Evolutionary conservation across 768 basidiomycete species (phyloP).

Genomic region (Naematelia encephala): DNA sequence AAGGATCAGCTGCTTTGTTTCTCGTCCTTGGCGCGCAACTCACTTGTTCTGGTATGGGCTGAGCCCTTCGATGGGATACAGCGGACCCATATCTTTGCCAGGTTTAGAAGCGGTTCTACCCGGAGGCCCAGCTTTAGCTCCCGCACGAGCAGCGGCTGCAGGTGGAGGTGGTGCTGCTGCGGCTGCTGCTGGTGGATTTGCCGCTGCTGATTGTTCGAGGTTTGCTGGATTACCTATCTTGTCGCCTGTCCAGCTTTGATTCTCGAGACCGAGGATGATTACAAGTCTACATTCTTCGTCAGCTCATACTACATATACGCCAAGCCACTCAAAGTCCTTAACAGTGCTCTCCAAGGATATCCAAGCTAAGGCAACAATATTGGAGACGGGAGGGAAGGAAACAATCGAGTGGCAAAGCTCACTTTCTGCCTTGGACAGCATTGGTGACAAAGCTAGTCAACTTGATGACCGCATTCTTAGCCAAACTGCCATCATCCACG

Average conservation of each 20-base stretch:
- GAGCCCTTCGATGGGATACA: conserved; percentile 86
- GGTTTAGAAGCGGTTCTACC: conserved; percentile 9
- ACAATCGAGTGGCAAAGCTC: conserved; percentile 35
- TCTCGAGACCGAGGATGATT: conserved; percentile 62
- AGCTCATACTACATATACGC: not conserved
- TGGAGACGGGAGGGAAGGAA: not conserved
- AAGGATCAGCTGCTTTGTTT: not conserved
- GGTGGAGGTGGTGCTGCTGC: conserved; percentile 42
- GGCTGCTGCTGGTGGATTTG: conserved; percentile 47
- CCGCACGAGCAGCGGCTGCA: conserved; percentile 25
- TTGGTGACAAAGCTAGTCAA: conserved; percentile 78
- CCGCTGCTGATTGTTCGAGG: conserved; percentile 50
- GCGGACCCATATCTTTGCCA: conserved; percentile 46
- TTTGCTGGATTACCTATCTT: conserved; percentile 70
- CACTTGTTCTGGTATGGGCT: conserved; percentile 92
- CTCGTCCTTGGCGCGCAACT: conserved; percentile 14
- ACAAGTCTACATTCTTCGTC: conserved; percentile 60
- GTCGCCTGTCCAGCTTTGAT: conserved; percentile 49
- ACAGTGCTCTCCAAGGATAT: not conserved
- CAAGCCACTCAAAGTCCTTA: no score
- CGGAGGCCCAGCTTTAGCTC: conserved; percentile 3
- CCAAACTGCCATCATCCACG: conserved; percentile 63
- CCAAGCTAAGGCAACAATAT: not conserved
- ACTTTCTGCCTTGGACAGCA: conserved; percentile 79
- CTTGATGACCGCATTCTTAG: conserved; percentile 65